A percentile compares a stretch with the other conserved stretches of the same genome.
phyloP scores from a whole-genome alignment of 2,329 filamentous ascomycete species.

The Sphaerostilbella broomeana region DNA sequence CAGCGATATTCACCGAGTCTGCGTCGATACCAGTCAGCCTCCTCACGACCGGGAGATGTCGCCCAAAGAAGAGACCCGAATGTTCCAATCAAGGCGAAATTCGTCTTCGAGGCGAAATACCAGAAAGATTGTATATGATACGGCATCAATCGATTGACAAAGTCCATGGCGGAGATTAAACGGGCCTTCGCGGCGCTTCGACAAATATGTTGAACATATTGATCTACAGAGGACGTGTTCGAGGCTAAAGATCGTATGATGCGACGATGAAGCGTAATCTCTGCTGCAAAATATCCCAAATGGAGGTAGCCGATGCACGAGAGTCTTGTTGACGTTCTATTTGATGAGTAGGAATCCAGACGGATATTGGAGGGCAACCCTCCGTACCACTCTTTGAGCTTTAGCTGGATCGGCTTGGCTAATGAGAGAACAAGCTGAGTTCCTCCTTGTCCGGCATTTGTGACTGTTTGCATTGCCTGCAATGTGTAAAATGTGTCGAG shows the following conservation, averaged over 20 bases:
- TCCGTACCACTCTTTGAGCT: slow-evolving; percentile 76
- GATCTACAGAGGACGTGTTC: slow-evolving; percentile 47
- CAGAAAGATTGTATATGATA: slow-evolving; percentile 86
- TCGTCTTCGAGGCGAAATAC: slow-evolving; percentile 82
- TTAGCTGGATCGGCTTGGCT: slow-evolving; percentile 76
- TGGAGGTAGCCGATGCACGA: slow-evolving; percentile 72
- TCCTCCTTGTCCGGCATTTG: slow-evolving; percentile 59
- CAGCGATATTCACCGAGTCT: slow-evolving; percentile 85
- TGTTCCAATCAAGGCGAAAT: slow-evolving; percentile 90
- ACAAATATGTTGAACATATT: slow-evolving; percentile 85
- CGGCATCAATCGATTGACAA: slow-evolving; percentile 85
- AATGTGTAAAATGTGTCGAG: slow-evolving; percentile 79
- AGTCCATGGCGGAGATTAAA: slow-evolving; percentile 93
- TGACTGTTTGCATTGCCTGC: slow-evolving; percentile 63
- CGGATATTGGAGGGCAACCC: slow-evolving; percentile 56
- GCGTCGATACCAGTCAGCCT: slow-evolving; percentile 86
- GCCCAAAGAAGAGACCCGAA: slow-evolving; percentile 88
- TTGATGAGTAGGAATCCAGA: slow-evolving; percentile 53
- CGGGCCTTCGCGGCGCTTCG: slow-evolving; percentile 90
- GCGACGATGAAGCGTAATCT: slow-evolving; percentile 86
- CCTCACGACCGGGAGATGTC: slow-evolving; percentile 78
- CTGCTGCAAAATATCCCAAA: slow-evolving; percentile 86
- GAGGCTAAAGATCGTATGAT: slow-evolving; percentile 73
- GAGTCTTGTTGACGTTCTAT: slow-evolving; percentile 36
- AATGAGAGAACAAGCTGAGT: slow-evolving; percentile 67